phyloP scores from a whole-genome alignment of 768 basidiomycete species.

The Pleurotus sapidus region DNA sequence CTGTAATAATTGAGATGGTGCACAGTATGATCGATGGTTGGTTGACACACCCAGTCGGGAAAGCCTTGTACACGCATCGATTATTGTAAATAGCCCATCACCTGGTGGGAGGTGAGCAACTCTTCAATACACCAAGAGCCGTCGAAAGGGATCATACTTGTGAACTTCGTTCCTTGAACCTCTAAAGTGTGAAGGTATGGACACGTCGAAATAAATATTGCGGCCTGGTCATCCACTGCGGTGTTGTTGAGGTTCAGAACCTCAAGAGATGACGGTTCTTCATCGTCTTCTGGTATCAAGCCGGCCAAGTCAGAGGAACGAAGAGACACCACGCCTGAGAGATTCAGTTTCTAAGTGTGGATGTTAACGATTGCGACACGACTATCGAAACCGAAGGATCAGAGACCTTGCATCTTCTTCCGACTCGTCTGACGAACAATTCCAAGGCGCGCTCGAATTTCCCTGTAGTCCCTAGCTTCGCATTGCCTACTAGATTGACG shows the following conservation, averaged over 20 bases:
- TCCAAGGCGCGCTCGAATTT: slow-evolving; percentile 33
- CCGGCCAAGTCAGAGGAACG: slow-evolving; percentile 50
- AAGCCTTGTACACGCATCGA: slow-evolving; percentile 55
- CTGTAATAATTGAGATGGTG: slow-evolving; percentile 23
- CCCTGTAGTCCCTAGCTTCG: slow-evolving; percentile 46
- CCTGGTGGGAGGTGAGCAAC: slow-evolving; percentile 27
- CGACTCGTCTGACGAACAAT: slow-evolving; percentile 48
- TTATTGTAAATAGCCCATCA: slow-evolving; percentile 49
- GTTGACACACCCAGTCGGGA: slow-evolving; percentile 20
- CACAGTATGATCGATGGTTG: neutral
- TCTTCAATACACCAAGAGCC: neutral
- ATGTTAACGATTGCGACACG: no score
- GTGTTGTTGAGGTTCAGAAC: slow-evolving; percentile 59
- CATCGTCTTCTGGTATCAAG: slow-evolving; percentile 35
- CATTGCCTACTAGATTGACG: slow-evolving; percentile 63
- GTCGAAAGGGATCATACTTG: slow-evolving; percentile 36
- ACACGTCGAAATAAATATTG: slow-evolving; percentile 52
- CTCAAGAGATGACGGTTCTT: slow-evolving; percentile 36
- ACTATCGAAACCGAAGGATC: neutral
- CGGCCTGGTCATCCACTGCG: slow-evolving; percentile 54
- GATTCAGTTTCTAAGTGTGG: slow-evolving; percentile 47
- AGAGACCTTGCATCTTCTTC: slow-evolving; percentile 54
- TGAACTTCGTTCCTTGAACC: slow-evolving; percentile 57
- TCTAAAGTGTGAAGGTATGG: slow-evolving; percentile 42
- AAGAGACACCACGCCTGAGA: slow-evolving; percentile 50